These are phyloP conservation scores for Nematodospora valgi DNA, from an alignment of 805 yeast genomes.

Conservation along the genomic window DNA sequence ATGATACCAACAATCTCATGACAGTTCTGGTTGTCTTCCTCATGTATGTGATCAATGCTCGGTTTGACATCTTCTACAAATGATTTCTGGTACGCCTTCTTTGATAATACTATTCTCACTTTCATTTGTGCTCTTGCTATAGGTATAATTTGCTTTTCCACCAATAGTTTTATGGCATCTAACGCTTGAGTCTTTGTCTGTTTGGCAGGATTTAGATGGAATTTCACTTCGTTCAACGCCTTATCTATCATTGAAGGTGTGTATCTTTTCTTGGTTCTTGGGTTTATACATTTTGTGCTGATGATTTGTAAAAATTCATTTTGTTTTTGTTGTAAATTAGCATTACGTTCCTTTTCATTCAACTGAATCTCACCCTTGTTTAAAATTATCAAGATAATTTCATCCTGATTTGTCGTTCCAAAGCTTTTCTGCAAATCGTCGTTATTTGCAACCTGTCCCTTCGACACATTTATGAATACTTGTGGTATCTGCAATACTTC, in stretches of 20 bases:
- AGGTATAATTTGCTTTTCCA: conserved; percentile 80
- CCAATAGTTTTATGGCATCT: conserved; percentile 80
- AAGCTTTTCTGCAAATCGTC: conserved; percentile 76
- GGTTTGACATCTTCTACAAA: conserved; percentile 31
- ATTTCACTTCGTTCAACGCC: conserved; percentile 72
- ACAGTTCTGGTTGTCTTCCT: conserved; percentile 46
- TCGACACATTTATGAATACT: conserved; percentile 87
- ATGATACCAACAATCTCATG: conserved; percentile 57
- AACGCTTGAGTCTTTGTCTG: conserved; percentile 86
- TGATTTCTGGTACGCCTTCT: conserved; percentile 47
- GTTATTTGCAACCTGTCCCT: conserved; percentile 88
- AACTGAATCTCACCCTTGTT: conserved; percentile 92
- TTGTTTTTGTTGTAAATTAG: conserved; percentile 66
- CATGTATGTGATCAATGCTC: conserved; percentile 36
- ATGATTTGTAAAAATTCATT: conserved; percentile 81
- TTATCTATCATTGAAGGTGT: conserved; percentile 94
- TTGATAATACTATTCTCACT: conserved; percentile 58
- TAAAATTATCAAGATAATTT: conserved; percentile 75
- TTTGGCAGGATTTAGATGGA: conserved; percentile 69
- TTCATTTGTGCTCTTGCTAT: conserved; percentile 95
- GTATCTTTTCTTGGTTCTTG: conserved; percentile 82
- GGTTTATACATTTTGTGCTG: conserved; percentile 89
- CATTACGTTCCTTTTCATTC: conserved; percentile 87
- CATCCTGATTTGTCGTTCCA: conserved; percentile 71
- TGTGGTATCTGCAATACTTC: conserved; percentile 97